phyloP scores from a whole-genome alignment of 495 filamentous ascomycete genomes.

The Collariella sp. region DNA sequence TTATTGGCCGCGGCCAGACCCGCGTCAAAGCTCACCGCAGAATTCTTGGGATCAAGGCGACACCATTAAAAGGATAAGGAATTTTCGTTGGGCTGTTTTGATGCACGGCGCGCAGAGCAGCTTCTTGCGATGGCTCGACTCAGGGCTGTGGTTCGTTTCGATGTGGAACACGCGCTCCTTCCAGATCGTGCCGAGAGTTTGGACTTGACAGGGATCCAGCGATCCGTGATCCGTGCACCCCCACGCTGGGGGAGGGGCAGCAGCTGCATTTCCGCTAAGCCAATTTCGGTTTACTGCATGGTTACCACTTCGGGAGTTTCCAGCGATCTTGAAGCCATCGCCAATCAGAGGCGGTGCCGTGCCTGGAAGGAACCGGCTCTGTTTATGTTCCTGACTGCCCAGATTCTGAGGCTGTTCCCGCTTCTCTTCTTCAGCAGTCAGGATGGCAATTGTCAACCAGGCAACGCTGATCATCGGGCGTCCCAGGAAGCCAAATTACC shows the following conservation, averaged over 20 bases:
- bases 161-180: background rate
- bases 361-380: no score
- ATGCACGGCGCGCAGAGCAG: no score
- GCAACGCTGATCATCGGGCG: slow-evolving; percentile 1
- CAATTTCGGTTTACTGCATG: background rate
- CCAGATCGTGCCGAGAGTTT: background rate
- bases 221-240: background rate
- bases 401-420: no score
- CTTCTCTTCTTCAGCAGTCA: background rate
- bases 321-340: background rate
- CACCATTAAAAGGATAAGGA: no score
- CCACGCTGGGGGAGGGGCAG: background rate
- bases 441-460: background rate
- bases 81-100: no score
- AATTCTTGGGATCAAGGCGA: no score
- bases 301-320: background rate
- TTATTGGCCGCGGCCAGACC: background rate
- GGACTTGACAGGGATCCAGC: background rate
- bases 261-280: slow-evolving; percentile 1
- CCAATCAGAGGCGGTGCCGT: background rate
- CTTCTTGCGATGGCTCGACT: no score
- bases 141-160: no score
- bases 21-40: no score
- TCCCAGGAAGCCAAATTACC: no score
- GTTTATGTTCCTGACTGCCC: background rate